phyloP scores from a whole-genome alignment of 108 stramenopile species.

The Parietichytrium sp. region DNA sequence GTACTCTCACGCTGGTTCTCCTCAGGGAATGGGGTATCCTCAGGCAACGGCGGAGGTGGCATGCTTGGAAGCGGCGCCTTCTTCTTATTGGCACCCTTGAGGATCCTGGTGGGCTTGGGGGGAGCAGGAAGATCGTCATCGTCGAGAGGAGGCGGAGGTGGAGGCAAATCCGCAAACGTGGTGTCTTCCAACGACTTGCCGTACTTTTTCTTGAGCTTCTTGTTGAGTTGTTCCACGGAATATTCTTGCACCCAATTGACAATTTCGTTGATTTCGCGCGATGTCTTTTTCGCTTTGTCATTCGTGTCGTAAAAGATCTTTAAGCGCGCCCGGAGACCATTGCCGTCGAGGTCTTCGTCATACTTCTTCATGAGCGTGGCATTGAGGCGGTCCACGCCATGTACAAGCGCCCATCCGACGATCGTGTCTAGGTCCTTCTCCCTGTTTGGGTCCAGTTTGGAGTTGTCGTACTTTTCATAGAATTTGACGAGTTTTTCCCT shows the following conservation, averaged over 20 bases:
- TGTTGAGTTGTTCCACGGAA: conserved; percentile 4
- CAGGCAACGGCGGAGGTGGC: background rate
- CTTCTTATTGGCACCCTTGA: background rate
- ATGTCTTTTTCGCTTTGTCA: background rate
- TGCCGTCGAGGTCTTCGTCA: conserved; percentile 1
- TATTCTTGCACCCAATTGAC: conserved; percentile 21
- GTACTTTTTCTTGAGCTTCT: conserved; percentile 19
- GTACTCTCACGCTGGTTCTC: background rate
- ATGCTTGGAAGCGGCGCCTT: background rate
- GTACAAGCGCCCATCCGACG: background rate
- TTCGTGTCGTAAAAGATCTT: conserved; percentile 7
- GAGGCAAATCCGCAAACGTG: background rate
- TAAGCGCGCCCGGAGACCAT: background rate
- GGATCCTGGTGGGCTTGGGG: background rate
- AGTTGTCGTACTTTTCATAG: background rate
- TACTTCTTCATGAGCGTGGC: conserved; percentile 6
- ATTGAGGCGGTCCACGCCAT: conserved; percentile 22
- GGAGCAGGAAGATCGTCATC: background rate
- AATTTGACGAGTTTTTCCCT: conserved; percentile 17
- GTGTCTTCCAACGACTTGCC: conserved; percentile 19
- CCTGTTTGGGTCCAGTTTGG: conserved; percentile 26
- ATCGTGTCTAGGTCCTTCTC: conserved; percentile 29
- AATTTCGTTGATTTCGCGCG: background rate
- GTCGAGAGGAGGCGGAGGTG: background rate
- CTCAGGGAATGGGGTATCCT: background rate